These are phyloP conservation scores for Talaromyces sp. DNA, from an alignment of 2,329 filamentous ascomycete species.

Conservation along the genomic window DNA sequence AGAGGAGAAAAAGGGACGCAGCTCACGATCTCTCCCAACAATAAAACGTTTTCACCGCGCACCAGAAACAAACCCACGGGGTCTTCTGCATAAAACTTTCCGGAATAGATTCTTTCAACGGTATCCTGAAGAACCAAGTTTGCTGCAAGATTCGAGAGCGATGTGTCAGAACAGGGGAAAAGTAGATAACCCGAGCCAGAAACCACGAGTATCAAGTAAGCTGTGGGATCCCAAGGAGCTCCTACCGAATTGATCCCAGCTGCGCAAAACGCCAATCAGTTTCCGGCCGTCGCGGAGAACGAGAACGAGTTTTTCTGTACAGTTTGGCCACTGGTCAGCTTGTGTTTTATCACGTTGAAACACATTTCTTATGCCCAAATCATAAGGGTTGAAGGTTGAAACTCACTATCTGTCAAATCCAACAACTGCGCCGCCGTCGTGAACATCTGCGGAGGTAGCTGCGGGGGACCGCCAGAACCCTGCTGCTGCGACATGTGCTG, in stretches of 20 bases:
- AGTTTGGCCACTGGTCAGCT: constrained; percentile 11
- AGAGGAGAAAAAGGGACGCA: background rate
- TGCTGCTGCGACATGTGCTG: constrained; percentile 22
- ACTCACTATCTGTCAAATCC: constrained; percentile 93
- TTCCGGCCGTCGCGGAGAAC: constrained; percentile 90
- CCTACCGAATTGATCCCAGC: constrained; percentile 97
- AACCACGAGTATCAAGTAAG: background rate
- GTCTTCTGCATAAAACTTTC: constrained; percentile 74
- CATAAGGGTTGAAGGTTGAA: background rate
- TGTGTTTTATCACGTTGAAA: constrained; percentile 10
- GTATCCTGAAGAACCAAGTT: constrained; percentile 95
- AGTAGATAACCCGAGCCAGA: background rate
- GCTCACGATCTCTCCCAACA: constrained; percentile 79
- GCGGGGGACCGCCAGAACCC: constrained; percentile 29
- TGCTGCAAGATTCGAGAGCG: constrained; percentile 46
- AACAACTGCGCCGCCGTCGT: constrained; percentile 93
- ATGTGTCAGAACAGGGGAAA: background rate
- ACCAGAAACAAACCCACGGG: constrained; percentile 84
- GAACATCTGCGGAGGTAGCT: constrained; percentile 81
- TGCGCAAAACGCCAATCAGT: constrained; percentile 83
- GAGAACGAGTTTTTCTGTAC: constrained; percentile 91
- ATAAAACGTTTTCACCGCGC: constrained; percentile 90
- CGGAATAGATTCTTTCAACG: constrained; percentile 75
- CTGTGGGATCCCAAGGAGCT: background rate
- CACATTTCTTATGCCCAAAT: too few species aligned